Conservation (phyloP, 208 protist genomes). For the Tritrichomonas foetus region DNA sequence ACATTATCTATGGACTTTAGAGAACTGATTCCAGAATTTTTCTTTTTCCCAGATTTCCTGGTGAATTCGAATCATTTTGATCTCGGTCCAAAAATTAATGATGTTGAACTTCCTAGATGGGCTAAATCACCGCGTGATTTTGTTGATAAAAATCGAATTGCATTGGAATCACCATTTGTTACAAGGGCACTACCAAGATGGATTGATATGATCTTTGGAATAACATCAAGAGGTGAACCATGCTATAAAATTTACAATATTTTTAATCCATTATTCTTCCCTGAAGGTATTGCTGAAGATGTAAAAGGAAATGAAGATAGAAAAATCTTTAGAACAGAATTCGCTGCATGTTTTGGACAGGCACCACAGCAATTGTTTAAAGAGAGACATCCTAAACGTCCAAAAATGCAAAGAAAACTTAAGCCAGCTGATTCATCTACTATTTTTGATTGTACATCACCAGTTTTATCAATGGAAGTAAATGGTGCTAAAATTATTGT, state of each 20-base stretch:
- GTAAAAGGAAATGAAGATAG: background rate
- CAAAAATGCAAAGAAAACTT: background rate
- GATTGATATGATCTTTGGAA: conserved; percentile 27
- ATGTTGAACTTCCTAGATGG: conserved; percentile 32
- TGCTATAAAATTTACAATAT: background rate
- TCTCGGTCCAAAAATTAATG: background rate
- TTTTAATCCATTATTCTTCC: background rate
- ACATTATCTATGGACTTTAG: background rate
- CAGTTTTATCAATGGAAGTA: no score
- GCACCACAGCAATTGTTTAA: background rate
- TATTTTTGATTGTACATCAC: background rate
- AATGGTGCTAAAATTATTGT: background rate
- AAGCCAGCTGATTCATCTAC: background rate
- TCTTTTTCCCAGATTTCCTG: background rate
- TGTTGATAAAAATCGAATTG: background rate
- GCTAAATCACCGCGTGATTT: background rate
- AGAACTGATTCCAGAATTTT: conserved; percentile 41
- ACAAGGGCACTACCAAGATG: background rate
- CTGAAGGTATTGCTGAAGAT: background rate
- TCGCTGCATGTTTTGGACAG: background rate
- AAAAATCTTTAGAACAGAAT: background rate
- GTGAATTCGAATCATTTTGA: background rate
- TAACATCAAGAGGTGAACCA: background rate
- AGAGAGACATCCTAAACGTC: background rate
- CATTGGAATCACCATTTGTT: background rate